Evolutionary conservation across 1,284 basidiomycete species (phyloP), one percentile per base, ranked within the genome.

Genomic region (Microbotryum intermedium): DNA sequence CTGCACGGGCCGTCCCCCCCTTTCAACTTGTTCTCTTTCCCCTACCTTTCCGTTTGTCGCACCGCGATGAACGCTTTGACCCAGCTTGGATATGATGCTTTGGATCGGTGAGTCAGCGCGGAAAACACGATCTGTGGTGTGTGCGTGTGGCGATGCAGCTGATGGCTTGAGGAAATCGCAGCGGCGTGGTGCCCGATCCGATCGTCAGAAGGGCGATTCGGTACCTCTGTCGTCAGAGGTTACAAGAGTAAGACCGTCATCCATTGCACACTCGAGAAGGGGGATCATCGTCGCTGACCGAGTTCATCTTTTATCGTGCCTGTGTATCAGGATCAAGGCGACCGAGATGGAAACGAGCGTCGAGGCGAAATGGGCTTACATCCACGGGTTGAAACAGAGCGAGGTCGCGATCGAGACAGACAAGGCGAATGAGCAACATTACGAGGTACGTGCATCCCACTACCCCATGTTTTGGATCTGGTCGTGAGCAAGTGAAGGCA

Each of bases 361-460:
- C 74, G 79, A 78, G 1, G 80, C 80, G 21, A 88, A 88, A 71
- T 83, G 85, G 80, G 75, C 78, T 10, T 78, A 76, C 68, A 74
- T 78, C 58, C 53, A 69, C 16, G 70, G 70, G 21, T 70, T 77
- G 50, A 73, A 72, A 47, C 75, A 77, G 0, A 74, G 81, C 13
- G 78, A 78, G 25, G 87, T 88, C 60, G 85, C 86, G 3, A 84
- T 84, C 66, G 77, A 83, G 18, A 80, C 84, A 8, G 80, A 83
- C 42, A 85, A 84, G 70, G 86, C 86, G 39, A 88, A 89, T 68
- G 81, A 86, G 68, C 86, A 88, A 73, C 86, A 88, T 70, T 88
- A 88, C 71, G 85, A 88, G 76, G 84, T 84, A 59, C 61, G 75
- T 58, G 8, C 39, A n/a, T n/a, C n/a, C n/a, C n/a, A n/a, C 28